Evolutionary conservation across 169 alveolate species (phyloP).

Genomic region (Toxoplasma gondii): DNA sequence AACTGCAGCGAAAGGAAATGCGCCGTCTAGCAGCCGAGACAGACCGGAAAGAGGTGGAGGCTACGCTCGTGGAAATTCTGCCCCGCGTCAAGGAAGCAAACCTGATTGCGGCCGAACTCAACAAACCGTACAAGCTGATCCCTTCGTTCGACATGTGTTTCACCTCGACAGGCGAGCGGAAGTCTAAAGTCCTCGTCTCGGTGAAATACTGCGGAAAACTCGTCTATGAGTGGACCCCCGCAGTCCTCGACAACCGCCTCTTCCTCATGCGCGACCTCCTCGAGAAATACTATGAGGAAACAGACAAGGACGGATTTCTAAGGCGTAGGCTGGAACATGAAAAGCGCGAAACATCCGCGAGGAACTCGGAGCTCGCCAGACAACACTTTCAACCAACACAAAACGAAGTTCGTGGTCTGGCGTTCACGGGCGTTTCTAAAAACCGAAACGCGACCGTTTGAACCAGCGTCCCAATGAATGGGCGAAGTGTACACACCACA

Average conservation of each 20-base stretch:
- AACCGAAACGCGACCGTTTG: too few species aligned
- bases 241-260: conserved; percentile 45
- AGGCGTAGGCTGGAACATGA: not conserved
- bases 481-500: too few species aligned
- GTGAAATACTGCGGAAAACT: not conserved
- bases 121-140: not conserved
- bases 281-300: conserved; percentile 42
- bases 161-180: not conserved
- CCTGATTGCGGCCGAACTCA: conserved; percentile 57
- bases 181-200: conserved; percentile 17
- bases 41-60: conserved; percentile 43
- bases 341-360: not conserved
- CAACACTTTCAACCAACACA: too few species aligned
- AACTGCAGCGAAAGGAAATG: conserved; percentile 33
- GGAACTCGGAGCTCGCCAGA: too few species aligned
- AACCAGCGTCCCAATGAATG: too few species aligned
- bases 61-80: conserved; percentile 12
- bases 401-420: too few species aligned
- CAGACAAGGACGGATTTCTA: not conserved
- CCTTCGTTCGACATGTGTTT: not conserved
- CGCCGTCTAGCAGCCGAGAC: conserved; percentile 25
- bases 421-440: too few species aligned
- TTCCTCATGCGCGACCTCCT: conserved; percentile 62
- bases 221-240: conserved; percentile 46
- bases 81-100: conserved; percentile 59